Evolutionary conservation across 148 eudicot species (phyloP).

Genomic region (Diospyros lotus): DNA sequence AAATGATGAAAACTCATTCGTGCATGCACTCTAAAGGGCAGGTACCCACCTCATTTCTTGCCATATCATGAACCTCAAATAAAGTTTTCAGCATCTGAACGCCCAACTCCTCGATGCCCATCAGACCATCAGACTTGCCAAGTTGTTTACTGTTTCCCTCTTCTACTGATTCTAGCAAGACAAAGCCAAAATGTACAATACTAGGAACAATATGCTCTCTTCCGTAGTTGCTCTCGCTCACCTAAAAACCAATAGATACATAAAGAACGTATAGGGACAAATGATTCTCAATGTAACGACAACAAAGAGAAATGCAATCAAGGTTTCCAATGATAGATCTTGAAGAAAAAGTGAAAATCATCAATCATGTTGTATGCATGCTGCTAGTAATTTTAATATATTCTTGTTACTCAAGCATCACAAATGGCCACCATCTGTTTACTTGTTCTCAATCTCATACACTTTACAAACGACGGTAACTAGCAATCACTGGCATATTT

Average conservation of each 20-base stretch:
- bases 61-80: constrained; percentile 58
- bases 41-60: constrained; percentile 51
- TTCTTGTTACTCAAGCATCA: not conserved
- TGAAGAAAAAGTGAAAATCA: not conserved
- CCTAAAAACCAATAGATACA: constrained; percentile 23
- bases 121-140: constrained; percentile 33
- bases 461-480: too few relatives aligned
- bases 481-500: too few relatives aligned
- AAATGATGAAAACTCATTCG: not conserved
- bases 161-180: constrained; percentile 45
- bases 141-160: constrained; percentile 25
- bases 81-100: constrained; percentile 47
- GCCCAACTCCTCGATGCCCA: constrained; percentile 52
- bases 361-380: not conserved
- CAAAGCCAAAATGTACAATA: constrained; percentile 50
- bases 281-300: not conserved
- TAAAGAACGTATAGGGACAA: not conserved
- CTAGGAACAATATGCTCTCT: constrained; percentile 65
- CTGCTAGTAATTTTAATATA: not conserved
- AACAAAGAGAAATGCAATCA: not conserved
- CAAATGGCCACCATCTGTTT: not conserved
- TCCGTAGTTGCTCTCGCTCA: constrained; percentile 48
- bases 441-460: too few relatives aligned
- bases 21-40: not conserved
- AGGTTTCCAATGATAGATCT: not conserved